These are phyloP conservation scores for Lolium multiflorum DNA, from an alignment of 176 grass and related monocot genomes.

Conservation along the genomic window DNA sequence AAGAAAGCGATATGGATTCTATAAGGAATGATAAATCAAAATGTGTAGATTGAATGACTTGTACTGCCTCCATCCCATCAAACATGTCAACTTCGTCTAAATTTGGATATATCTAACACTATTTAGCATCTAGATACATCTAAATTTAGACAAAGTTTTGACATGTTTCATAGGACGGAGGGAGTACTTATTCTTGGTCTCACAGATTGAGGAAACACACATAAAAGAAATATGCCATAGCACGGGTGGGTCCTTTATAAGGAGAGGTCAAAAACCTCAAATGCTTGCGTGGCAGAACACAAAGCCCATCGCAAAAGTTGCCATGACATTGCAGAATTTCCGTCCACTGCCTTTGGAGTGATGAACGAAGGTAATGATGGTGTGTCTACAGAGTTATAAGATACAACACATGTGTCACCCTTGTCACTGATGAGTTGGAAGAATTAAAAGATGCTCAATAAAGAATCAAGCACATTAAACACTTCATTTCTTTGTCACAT, in stretches of 20 bases:
- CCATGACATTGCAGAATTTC: constrained; percentile 85
- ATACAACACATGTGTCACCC: constrained; percentile 20
- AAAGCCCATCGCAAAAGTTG: constrained; percentile 94
- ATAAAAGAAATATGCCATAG: constrained; percentile 84
- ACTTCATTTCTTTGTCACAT: background rate
- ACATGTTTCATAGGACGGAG: too few species aligned
- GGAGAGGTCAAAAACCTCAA: constrained; percentile 95
- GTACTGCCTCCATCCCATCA: too few species aligned
- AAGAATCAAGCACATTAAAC: constrained; percentile 23
- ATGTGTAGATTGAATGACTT: constrained; percentile 26
- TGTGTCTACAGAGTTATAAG: constrained; percentile 57
- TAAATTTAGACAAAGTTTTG: too few species aligned
- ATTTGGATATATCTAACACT: too few species aligned
- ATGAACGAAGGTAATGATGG: constrained; percentile 95
- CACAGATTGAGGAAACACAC: constrained; percentile 29
- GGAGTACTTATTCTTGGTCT: too few species aligned
- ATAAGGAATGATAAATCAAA: constrained; percentile 43
- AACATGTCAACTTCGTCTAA: too few species aligned
- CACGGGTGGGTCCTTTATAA: constrained; percentile 92
- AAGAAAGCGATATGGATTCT: constrained; percentile 20
- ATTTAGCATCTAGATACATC: too few species aligned
- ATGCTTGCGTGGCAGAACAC: constrained; percentile 95
- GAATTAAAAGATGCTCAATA: constrained; percentile 29
- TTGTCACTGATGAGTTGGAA: constrained; percentile 26
- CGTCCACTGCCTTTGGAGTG: constrained; percentile 93